Evolutionary conservation across 345 rosid species (phyloP), one percentile per base, ranked within the genome.

Genomic region (Murraya koenigii): DNA sequence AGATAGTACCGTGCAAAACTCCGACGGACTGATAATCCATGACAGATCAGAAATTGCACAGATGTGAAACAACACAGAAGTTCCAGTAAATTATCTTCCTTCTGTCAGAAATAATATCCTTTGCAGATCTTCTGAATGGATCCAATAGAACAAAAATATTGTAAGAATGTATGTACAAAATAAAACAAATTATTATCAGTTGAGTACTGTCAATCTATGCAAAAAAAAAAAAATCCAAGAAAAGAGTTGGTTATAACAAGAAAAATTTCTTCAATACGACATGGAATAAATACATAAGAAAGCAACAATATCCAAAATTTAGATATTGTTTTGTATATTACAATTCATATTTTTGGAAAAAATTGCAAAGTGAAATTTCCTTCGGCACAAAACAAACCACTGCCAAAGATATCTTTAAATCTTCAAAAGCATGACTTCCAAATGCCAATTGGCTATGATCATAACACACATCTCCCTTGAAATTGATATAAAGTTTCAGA

Each of bases 1-100:
- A 44, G 61, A 25, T 58, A 54, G 30, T 82, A 79, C 82, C 85
- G 62, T 60, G 62, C 41, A 61, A 67, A 59, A 52, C 68, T 61
- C 69, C 67, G 44, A 71, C 28, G 19, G 72, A 63, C 70, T 79
- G 56, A 72, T 39, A 30, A 58, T 82, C 85, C 85, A 82, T 75
- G 38, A 38, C 33, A 32, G 67, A 28, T 72, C 61, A 11, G 56
- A 66, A 23, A 71, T 66, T 72, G 38, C 10, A 23, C 14, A 30
- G 47, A n/a, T n/a, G 10, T 14, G 35, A 25, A 66, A 26, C 41
- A 68, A 39, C 58, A 7, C 17, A 33, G 25, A 3, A 22, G 52
- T 66, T 59, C 66, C 22, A 55, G 6, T 20, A 59, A 58, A 59
- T 38, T 58, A 5, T 67, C 28, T 20, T n/a, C 28, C 55, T 54